Evolutionary conservation across 2,329 filamentous ascomycete species (phyloP).

Genomic region (Aspergillus sp.): DNA sequence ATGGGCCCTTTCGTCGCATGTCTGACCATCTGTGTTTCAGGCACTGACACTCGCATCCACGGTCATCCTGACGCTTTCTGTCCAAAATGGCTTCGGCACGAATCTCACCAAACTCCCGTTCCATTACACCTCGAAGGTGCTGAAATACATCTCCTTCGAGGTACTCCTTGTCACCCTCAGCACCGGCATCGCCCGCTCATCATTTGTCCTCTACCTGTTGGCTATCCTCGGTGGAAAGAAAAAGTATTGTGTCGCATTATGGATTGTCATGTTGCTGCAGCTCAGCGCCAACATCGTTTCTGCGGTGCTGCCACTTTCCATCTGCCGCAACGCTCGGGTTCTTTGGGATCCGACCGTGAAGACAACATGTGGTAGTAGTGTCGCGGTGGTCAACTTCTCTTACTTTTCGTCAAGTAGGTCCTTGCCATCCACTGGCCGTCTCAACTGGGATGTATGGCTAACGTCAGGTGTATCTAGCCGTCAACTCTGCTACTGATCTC

Average conservation of each 20-base stretch:
- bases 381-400: slow-evolving; percentile 28
- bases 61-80: slow-evolving; percentile 27
- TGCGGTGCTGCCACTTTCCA: slow-evolving; percentile 30
- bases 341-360: slow-evolving; percentile 27
- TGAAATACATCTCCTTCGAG: slow-evolving; percentile 32
- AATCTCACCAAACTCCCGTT: slow-evolving; percentile 17
- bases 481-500: slow-evolving; percentile 32
- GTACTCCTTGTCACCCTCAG: slow-evolving; percentile 32
- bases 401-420: slow-evolving; percentile 32
- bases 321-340: slow-evolving; percentile 26
- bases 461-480: slow-evolving; percentile 15
- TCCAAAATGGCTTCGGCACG: slow-evolving; percentile 31
- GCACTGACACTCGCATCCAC: slow-evolving; percentile 26
- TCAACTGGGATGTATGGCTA: not conserved
- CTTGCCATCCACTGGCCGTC: not conserved
- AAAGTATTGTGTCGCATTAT: slow-evolving; percentile 24
- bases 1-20: not conserved
- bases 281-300: slow-evolving; percentile 29
- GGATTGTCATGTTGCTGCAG: slow-evolving; percentile 27
- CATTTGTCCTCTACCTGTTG: slow-evolving; percentile 32
- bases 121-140: slow-evolving; percentile 19
- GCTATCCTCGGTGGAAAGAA: slow-evolving; percentile 30
- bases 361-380: slow-evolving; percentile 27
- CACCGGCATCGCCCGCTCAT: slow-evolving; percentile 30
- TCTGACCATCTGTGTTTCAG: slow-evolving; percentile 12